phyloP scores from a whole-genome alignment of 768 basidiomycete genomes.

The Multifurca ochricompacta region DNA sequence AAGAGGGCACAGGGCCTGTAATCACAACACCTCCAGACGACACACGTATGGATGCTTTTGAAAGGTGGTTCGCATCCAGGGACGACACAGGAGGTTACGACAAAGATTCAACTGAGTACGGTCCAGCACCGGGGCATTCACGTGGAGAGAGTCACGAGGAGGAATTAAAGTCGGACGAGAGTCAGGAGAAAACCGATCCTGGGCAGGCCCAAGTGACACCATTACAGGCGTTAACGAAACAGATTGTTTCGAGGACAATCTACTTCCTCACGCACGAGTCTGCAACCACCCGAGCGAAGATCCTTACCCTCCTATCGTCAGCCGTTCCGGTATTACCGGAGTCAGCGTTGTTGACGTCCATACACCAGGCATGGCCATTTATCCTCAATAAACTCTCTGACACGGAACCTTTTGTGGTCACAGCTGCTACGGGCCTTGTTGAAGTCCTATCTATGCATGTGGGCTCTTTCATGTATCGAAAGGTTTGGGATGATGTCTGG shows the following conservation, averaged over 20 bases:
- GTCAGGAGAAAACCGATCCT: slow-evolving; percentile 29
- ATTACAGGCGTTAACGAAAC: slow-evolving; percentile 66
- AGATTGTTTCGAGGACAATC: slow-evolving; percentile 80
- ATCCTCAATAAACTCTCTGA: slow-evolving; percentile 78
- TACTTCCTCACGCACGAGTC: slow-evolving; percentile 91
- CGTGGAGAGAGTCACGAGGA: slow-evolving; percentile 40
- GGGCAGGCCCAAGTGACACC: slow-evolving; percentile 52
- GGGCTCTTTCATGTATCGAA: slow-evolving; percentile 78
- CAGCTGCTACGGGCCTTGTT: slow-evolving; percentile 66
- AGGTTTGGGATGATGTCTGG: slow-evolving; percentile 93
- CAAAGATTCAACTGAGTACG: slow-evolving; percentile 43
- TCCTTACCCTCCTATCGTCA: slow-evolving; percentile 64
- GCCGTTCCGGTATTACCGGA: slow-evolving; percentile 68
- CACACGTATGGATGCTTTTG: slow-evolving; percentile 43
- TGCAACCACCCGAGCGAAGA: slow-evolving; percentile 75
- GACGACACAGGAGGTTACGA: slow-evolving; percentile 29
- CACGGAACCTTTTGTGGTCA: slow-evolving; percentile 69
- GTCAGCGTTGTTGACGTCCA: slow-evolving; percentile 69
- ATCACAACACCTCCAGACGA: slow-evolving; percentile 22
- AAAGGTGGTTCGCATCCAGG: slow-evolving; percentile 57
- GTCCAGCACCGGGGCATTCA: slow-evolving; percentile 48
- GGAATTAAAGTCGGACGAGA: slow-evolving; percentile 20
- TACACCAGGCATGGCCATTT: slow-evolving; percentile 92
- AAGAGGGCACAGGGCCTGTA: slow-evolving; percentile 4
- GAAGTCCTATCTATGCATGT: slow-evolving; percentile 59